Percentiles rank a stretch among this genome's conserved stretches.
Conservation (phyloP, 1,139 yeast genomes). For the Kodamaea sp. region DNA sequence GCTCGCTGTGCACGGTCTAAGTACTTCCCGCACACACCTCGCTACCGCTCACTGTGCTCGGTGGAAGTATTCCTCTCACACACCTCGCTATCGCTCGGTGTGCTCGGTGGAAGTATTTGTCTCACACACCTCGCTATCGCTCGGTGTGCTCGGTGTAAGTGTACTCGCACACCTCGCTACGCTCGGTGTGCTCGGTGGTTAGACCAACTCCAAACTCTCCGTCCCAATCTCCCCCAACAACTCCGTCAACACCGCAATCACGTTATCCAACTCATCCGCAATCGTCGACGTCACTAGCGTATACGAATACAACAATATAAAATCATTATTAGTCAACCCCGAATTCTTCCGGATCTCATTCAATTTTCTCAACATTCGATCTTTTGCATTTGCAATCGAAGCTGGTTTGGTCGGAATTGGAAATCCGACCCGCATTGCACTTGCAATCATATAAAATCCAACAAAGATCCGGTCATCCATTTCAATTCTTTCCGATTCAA, state of each 20-base stretch:
- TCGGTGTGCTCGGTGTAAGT: no score
- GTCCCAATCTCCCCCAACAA: constrained; percentile 63
- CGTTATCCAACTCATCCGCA: constrained; percentile 58
- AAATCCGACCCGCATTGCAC: constrained; percentile 70
- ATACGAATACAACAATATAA: constrained; percentile 71
- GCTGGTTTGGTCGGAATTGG: constrained; percentile 79
- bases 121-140: no score
- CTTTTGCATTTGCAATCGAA: constrained; percentile 72
- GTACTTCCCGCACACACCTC: no score
- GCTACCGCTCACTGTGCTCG: no score
- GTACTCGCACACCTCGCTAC: no score
- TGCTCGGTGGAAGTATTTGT: no score
- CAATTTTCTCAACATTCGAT: constrained; percentile 61
- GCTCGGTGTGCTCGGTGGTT: no score
- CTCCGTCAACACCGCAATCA: constrained; percentile 51
- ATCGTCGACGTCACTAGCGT: constrained; percentile 68
- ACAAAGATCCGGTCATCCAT: constrained; percentile 69
- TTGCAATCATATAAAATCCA: constrained; percentile 73
- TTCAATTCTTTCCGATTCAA: constrained; percentile 60
- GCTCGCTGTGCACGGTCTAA: no score
- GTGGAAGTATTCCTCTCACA: no score
- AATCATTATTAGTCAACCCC: constrained; percentile 55
- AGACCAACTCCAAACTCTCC: constrained; percentile 47
- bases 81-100: no score
- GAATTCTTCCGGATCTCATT: constrained; percentile 36